Conservation (phyloP, 192 early-diverging fungal species). For the Coemansia sp. region DNA sequence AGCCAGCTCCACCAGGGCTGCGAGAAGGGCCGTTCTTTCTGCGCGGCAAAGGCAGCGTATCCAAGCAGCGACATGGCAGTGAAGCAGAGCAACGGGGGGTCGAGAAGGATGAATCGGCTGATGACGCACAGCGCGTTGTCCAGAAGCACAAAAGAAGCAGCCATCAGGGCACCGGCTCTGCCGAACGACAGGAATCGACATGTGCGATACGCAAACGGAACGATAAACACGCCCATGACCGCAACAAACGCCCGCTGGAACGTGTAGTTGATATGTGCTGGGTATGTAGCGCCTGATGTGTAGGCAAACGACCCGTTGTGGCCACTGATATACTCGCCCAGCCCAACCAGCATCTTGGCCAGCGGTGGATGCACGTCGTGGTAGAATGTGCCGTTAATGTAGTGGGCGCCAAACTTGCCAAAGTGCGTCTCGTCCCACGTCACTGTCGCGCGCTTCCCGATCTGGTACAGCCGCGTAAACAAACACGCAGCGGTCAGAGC, state of each 20-base stretch:
- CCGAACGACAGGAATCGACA: conserved; percentile 59
- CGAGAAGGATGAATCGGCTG: conserved; percentile 69
- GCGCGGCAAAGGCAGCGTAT: conserved; percentile 59
- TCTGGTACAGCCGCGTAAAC: conserved; percentile 57
- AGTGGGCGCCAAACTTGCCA: conserved; percentile 94
- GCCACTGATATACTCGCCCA: conserved; percentile 62
- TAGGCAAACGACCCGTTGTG: conserved; percentile 70
- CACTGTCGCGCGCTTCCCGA: conserved; percentile 58
- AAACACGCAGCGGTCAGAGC: conserved; percentile 15
- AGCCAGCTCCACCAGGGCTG: conserved; percentile 67
- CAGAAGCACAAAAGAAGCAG: conserved; percentile 66
- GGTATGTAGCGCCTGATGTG: conserved; percentile 61
- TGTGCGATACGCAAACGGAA: conserved; percentile 69
- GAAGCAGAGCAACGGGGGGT: conserved; percentile 73
- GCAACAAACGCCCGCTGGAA: conserved; percentile 65
- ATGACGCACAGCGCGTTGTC: conserved; percentile 67
- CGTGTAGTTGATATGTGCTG: conserved; percentile 59
- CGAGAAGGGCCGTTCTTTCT: conserved; percentile 56
- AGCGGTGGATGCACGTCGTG: conserved; percentile 98
- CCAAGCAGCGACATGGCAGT: conserved; percentile 59
- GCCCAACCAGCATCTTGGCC: conserved; percentile 72
- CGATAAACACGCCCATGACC: conserved; percentile 61
- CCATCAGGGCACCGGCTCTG: conserved; percentile 40
- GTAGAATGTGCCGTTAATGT: conserved; percentile 92
- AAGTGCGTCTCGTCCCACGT: conserved; percentile 95